These are phyloP conservation scores for Benincasa hispida DNA, from an alignment of 306 rosid species.

Conservation along the genomic window DNA sequence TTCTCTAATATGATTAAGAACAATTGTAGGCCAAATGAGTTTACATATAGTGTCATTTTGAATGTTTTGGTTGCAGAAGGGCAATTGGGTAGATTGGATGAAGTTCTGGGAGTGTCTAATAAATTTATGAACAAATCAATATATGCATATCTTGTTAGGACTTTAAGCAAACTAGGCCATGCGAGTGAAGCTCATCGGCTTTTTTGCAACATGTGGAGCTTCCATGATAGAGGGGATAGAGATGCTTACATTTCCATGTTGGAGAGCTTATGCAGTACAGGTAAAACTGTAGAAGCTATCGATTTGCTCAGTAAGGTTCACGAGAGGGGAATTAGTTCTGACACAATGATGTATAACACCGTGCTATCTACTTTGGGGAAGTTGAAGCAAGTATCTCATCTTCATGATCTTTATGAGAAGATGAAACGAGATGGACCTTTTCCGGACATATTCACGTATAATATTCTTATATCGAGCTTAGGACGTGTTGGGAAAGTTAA, in stretches of 20 bases:
- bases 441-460: slow-evolving; percentile 76
- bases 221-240: slow-evolving; percentile 61
- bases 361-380: slow-evolving; percentile 67
- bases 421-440: slow-evolving; percentile 69
- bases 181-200: slow-evolving; percentile 76
- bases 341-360: slow-evolving; percentile 72
- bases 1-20: slow-evolving; percentile 69
- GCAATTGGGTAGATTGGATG: slow-evolving; percentile 54
- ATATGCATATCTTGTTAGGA: slow-evolving; percentile 63
- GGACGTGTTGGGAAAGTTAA: slow-evolving; percentile 73
- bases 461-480: slow-evolving; percentile 68
- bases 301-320: slow-evolving; percentile 67
- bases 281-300: slow-evolving; percentile 66
- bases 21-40: slow-evolving; percentile 69
- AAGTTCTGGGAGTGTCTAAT: slow-evolving; percentile 46
- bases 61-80: slow-evolving; percentile 65
- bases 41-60: slow-evolving; percentile 62
- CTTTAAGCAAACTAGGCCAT: slow-evolving; percentile 72
- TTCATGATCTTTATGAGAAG: slow-evolving; percentile 60
- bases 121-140: slow-evolving; percentile 44
- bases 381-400: slow-evolving; percentile 53
- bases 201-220: slow-evolving; percentile 87
- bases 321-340: slow-evolving; percentile 59
- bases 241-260: slow-evolving; percentile 72
- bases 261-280: slow-evolving; percentile 67